Evolutionary conservation across 306 rosid genomes (phyloP), one percentile per base, ranked within the genome.

Genomic region (Inga laurina): DNA sequence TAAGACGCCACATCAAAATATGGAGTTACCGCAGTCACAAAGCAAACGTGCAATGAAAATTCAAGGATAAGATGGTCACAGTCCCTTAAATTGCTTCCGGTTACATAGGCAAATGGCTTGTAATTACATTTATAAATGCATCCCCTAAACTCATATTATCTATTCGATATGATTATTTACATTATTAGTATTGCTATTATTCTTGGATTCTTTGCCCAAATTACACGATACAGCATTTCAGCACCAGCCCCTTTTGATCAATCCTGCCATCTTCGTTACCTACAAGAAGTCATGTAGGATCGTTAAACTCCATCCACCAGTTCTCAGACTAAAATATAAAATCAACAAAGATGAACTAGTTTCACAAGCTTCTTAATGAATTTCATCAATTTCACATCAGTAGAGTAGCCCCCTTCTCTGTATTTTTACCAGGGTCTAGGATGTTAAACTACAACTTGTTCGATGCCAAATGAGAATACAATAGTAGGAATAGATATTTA

Each of bases 221-320:
- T 93, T 88, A 95, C 85, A 92, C 19, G 56, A 95, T 89, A 86
- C 91, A 91, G 81, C 99, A 96, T 87, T 86, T 96, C 89, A 96
- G 84, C 85, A 92, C 98, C 75, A 94, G 86, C 68, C 98, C 98
- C 84, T 93, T 95, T 65, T 93, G 98, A 84, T 93, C 98, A 59
- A 86, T 81, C 86, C 94, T 89, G 77, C 95, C 98, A 72, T 95
- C 98, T 72, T 95, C 98, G 43, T 92, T 90, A 27, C 98, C 98
- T 95, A 85, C 66, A 84, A 86, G 68, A 39, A 49, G 52, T 16
- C 77, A 76, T 13, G 62, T 69, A 48, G 35, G 34, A 70, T 49
- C 51, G 70, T 78, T 82, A 71, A 82, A 79, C 73, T 64, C 75
- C 85, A 68, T 66, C 76, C 65, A 77, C 69, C 57, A 45, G 45